Percentiles rank a stretch among this genome's conserved stretches.
phyloP scores from a whole-genome alignment of 2,329 filamentous ascomycete species.

The Fonsecaea multimorphosa region DNA sequence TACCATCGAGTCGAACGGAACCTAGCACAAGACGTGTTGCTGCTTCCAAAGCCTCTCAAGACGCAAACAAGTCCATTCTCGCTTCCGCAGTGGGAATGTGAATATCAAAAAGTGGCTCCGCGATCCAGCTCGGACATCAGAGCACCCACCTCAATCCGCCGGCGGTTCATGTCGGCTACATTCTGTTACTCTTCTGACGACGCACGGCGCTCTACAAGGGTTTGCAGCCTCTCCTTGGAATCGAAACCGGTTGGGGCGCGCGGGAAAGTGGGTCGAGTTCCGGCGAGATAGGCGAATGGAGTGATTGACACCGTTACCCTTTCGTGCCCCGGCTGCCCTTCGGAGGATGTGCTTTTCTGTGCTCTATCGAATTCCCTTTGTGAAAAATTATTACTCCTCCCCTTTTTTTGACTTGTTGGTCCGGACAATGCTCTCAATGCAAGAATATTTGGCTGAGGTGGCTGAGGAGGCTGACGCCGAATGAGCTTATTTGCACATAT shows the following conservation, averaged over 20 bases:
- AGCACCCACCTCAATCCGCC: neutral
- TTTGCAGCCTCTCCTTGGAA: neutral
- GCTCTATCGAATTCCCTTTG: neutral
- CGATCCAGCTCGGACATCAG: neutral
- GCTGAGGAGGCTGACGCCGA: neutral
- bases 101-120: neutral
- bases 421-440: neutral
- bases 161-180: neutral
- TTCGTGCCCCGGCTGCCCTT: neutral
- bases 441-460: neutral
- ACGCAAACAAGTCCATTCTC: neutral
- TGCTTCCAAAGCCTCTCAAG: neutral
- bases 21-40: neutral
- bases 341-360: neutral
- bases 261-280: too few relatives aligned
- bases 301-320: neutral
- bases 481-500: neutral
- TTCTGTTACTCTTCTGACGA: neutral
- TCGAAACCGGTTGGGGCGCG: neutral
- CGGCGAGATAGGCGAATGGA: neutral
- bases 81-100: neutral
- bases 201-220: neutral
- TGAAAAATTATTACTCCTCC: neutral
- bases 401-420: neutral
- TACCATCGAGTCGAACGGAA: neutral